These are phyloP conservation scores for Mycena venus DNA, from an alignment of 768 basidiomycete species.

Conservation along the genomic window DNA sequence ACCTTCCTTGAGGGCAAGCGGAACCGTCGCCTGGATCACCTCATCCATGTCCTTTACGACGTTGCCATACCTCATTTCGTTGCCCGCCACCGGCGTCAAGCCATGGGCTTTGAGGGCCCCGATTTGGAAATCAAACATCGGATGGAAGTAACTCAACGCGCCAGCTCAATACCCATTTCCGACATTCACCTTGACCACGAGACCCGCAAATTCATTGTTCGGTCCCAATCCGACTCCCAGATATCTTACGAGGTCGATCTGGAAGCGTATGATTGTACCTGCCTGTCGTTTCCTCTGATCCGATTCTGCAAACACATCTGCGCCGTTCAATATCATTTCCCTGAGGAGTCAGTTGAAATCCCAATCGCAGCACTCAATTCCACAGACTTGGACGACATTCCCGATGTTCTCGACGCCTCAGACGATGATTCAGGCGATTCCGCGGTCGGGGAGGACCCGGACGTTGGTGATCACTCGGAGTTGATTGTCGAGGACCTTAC, in stretches of 20 bases:
- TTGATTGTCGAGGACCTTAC: too few relatives aligned
- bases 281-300: constrained; percentile 9
- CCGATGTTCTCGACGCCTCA: too few relatives aligned
- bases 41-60: too few relatives aligned
- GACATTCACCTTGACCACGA: neutral
- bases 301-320: constrained; percentile 8
- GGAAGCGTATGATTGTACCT: constrained; percentile 7
- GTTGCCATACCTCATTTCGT: constrained; percentile 1
- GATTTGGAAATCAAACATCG: neutral
- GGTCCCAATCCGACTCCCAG: neutral
- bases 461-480: too few relatives aligned
- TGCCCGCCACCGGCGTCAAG: neutral
- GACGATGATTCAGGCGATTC: too few relatives aligned
- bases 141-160: neutral
- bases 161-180: neutral
- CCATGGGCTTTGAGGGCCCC: constrained; percentile 1
- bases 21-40: constrained; percentile 6
- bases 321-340: constrained; percentile 3
- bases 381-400: too few relatives aligned
- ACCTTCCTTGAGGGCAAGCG: constrained; percentile 4
- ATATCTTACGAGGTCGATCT: constrained; percentile 7
- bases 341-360: neutral
- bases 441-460: too few relatives aligned
- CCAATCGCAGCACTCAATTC: neutral
- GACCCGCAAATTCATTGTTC: neutral